Evolutionary conservation across 495 filamentous ascomycete species (phyloP).

Genomic region (Aspergillus baeticus): DNA sequence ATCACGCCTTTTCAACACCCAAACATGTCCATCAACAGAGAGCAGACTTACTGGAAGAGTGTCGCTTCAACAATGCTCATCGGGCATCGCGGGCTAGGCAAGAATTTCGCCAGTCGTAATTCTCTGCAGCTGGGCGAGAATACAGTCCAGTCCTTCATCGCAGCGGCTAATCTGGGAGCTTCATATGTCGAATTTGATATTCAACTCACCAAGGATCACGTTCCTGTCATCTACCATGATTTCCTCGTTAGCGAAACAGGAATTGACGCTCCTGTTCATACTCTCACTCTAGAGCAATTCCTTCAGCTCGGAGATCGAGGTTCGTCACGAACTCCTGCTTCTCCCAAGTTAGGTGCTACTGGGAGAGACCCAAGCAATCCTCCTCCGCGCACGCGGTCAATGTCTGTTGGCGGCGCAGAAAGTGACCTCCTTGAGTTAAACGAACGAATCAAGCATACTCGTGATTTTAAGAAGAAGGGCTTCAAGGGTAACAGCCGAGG

Average conservation of each 20-base stretch:
- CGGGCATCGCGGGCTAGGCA: slow-evolving; percentile 88
- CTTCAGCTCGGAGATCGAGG: slow-evolving; percentile 73
- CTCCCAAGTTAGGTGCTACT: slow-evolving; percentile 33
- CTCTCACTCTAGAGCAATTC: slow-evolving; percentile 89
- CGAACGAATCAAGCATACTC: slow-evolving; percentile 95
- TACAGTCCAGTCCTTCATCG: slow-evolving; percentile 91
- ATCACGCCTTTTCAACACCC: slow-evolving; percentile 94
- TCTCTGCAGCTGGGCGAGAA: slow-evolving; percentile 96
- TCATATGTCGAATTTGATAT: slow-evolving; percentile 94
- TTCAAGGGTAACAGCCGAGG: slow-evolving; percentile 96
- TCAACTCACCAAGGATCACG: slow-evolving; percentile 96
- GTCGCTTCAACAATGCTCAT: slow-evolving; percentile 83
- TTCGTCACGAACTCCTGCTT: slow-evolving; percentile 41
- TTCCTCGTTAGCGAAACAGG: slow-evolving; percentile 98
- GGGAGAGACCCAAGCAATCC: slow-evolving; percentile 15
- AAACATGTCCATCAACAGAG: slow-evolving; percentile 83
- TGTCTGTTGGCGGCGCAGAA: slow-evolving; percentile 56
- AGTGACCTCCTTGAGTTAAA: slow-evolving; percentile 60
- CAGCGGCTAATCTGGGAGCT: slow-evolving; percentile 89
- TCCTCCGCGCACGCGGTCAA: slow-evolving; percentile 45
- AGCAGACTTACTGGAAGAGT: slow-evolving; percentile 95
- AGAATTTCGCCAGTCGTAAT: slow-evolving; percentile 77
- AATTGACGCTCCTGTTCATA: slow-evolving; percentile 95
- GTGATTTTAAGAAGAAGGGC: slow-evolving; percentile 87
- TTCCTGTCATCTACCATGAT: slow-evolving; percentile 98